Base-by-base conservation (phyloP, 2,329 filamentous ascomycete species). In the Colletotrichum caudatum region DNA sequence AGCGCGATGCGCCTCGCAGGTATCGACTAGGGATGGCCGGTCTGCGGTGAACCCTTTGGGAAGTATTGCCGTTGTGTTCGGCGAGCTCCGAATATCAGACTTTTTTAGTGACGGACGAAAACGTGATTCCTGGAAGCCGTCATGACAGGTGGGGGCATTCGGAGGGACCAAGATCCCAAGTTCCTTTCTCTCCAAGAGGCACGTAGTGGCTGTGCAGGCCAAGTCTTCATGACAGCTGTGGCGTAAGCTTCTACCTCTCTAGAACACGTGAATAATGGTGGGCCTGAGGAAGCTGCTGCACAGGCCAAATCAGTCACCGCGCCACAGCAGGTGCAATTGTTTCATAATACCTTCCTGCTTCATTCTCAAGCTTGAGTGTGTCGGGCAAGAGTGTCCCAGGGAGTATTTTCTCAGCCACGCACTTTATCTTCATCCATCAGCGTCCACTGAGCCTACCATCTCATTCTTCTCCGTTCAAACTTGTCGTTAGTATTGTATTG, bases 391-490 rank as follows among this genome's bases (percentile, higher is more conserved):
- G 20, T 33, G 60, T 53, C 61, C 65, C 58, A 69, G 59, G 69
- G 69, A 71, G 59, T 61, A 69, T 20, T 46, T 71, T 71, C 56
- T 71, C 69, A 69, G 50, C 65, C 29, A 63, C 65, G 50, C 65
- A 53, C 59, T 56, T 64, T 44, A 33, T 50, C 39, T 46, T 71
- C 69, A 71, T 63, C 53, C 29, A n/a, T 26, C 65, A n/a, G 29
- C 39, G 20, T 44, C 11, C 26, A 4, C 23, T 33, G 54, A 64
- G 33, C 18, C 14, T 18, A n/a, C 14, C 46, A 71, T 71, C 69
- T 71, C 41, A 71, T 69, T 48, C 14, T 61, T 29, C 7, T 16
- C 12, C 58, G 41, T 48, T 12, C 14, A 50, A 16, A 18, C 14
- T 35, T 57, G 20, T 58, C 51, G 26, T 33, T 54, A 16, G 7